Evolutionary conservation across 2,329 filamentous ascomycete species (phyloP), one percentile per base, ranked within the genome.

Genomic region (Penicillium thymicola): DNA sequence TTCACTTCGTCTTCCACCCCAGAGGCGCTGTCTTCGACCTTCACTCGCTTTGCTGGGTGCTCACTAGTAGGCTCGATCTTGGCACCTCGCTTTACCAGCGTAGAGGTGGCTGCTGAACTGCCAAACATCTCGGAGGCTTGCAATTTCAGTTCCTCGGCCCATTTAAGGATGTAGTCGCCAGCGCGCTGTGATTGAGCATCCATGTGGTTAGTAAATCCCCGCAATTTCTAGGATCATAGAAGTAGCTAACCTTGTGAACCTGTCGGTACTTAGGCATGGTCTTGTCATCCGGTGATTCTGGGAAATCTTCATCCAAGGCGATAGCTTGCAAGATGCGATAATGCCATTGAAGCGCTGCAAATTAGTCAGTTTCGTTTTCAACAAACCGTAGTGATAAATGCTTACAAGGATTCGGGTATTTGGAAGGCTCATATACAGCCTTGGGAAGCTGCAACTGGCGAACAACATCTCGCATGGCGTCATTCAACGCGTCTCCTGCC

Each of bases 281-380:
- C 62, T 89, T 87, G 69, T 99, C 94, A 48, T 87, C 83, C 2
- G 83, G 79, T 44, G 82, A 76, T 21, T 89, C 87, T 0, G 92
- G 92, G 1, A 96, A 77, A 63, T 97, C 92, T 70, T 99, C 94
- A 36, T 96, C 92, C 0, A 99, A 80, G 0, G 94, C 94, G 55
- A 97, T 82, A 7, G 90, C 89, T 75, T 99, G 94, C 0, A 99
- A 78, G 44, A 99, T 96, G 59, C 86, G 88, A 79, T 97, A 99
- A 76, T 97, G 94, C 92, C 93, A 99, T 75, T 99, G 94, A 25
- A 99, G 80, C 9, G 89, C 84, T 69, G 48, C 3, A 8, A 16
- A 10, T 11, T 14, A 5, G 14, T 61, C 34, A 61, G 61, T 32
- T 37, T n/a, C n/a, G 2, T 21, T 4, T 8, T 9, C 16, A 21